Evolutionary conservation across 2,329 filamentous ascomycete genomes (phyloP), one percentile per base, ranked within the genome.

Genomic region (Botrytis deweyae): DNA sequence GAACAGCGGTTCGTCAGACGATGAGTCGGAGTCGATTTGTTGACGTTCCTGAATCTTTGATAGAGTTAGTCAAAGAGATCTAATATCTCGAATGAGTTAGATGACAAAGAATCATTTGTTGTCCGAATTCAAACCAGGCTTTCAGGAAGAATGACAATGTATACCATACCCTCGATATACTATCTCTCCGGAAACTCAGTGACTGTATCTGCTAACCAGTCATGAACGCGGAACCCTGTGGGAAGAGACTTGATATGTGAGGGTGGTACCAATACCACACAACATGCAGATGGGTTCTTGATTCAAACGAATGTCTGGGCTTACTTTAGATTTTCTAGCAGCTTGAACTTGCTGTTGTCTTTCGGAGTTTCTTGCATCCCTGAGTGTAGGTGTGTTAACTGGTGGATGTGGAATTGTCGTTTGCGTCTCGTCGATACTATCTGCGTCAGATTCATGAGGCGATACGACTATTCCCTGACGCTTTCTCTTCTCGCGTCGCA

Each of bases 401-500:
- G 4, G 25, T 33, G 36, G 25, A 4, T 12, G 7, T 67, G 44
- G 25, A 44, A 33, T 25, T 44, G 58, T 63, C 29, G 78, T 58
- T 18, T 29, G 78, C 14, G 75, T 73, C 18, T 75, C 74, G 6
- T 76, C 74, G 38, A 38, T n/a, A 33, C 76, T 73, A 70, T 78
- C 74, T 61, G 76, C 72, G 12, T 76, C 72, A 2, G 76, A 74
- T n/a, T 75, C 38, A 38, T 58, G 36, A 38, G 66, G 49, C 29
- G 66, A 58, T n/a, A 69, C 38, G 7, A 33, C 38, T 69, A 68
- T 77, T 59, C 72, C 73, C 44, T 55, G 65, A 49, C 72, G 76
- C 72, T 71, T 76, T 66, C 76, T 76, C 67, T 80, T 78, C 14
- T 58, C 69, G 46, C 75, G 77, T 64, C 77, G 75, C 29, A 75